Evolutionary conservation across 108 stramenopile genomes (phyloP).

Genomic region (Cyclotella atomus): DNA sequence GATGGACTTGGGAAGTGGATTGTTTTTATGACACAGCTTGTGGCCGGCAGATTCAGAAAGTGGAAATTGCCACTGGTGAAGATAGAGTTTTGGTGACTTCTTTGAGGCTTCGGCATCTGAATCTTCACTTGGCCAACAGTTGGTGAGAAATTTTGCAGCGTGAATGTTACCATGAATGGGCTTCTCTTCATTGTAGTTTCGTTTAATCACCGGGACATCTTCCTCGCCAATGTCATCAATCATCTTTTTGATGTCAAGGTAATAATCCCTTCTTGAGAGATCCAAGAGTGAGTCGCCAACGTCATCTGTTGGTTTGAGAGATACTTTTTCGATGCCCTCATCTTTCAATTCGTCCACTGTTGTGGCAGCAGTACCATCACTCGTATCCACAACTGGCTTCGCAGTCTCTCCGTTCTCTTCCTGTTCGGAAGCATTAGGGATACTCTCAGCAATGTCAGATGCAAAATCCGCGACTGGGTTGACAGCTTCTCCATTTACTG

Average conservation of each 20-base stretch:
- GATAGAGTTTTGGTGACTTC: conserved; percentile 50
- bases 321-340: too few relatives aligned
- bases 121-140: conserved; percentile 59
- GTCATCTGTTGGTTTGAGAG: too few relatives aligned
- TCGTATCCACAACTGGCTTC: too few relatives aligned
- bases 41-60: conserved; percentile 64
- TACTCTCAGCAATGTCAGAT: background rate
- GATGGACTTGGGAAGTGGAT: conserved; percentile 64
- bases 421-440: background rate
- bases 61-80: conserved; percentile 92
- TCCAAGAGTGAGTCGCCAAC: conserved; percentile 15
- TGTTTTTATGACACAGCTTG: conserved; percentile 65
- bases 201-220: conserved; percentile 69
- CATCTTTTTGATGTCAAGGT: conserved; percentile 64
- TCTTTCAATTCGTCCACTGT: background rate
- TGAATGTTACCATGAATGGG: conserved; percentile 61
- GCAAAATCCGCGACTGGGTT: too few relatives aligned
- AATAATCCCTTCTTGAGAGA: conserved; percentile 39
- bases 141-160: conserved; percentile 66
- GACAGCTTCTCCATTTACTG: background rate
- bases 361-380: background rate
- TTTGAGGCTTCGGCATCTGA: conserved; percentile 25
- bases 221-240: conserved; percentile 73
- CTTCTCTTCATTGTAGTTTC: conserved; percentile 71
- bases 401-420: background rate